Percentiles rank a stretch among this genome's conserved stretches.
Evolutionary conservation across 2,329 filamentous ascomycete species (phyloP).

Genomic region (Hymenoscyphus salicellus): DNA sequence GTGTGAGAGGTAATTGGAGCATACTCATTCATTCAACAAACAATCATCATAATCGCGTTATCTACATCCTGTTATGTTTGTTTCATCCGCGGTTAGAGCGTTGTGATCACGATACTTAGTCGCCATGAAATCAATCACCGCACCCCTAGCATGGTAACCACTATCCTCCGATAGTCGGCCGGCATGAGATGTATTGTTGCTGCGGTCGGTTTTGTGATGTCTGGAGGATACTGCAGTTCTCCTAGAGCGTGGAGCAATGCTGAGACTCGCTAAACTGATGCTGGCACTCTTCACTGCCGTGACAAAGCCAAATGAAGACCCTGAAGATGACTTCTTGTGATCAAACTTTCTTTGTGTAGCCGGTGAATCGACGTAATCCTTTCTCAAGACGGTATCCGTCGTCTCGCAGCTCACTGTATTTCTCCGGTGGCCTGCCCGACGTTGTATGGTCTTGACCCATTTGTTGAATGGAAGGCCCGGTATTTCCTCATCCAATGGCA

Average conservation of each 20-base stretch:
- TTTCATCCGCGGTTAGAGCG: no score
- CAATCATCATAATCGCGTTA: constrained; percentile 88
- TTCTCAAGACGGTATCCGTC: constrained; percentile 22
- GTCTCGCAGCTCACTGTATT: constrained; percentile 38
- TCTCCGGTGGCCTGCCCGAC: constrained; percentile 48
- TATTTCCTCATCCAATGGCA: constrained; percentile 18
- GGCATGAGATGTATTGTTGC: constrained; percentile 58
- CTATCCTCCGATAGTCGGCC: constrained; percentile 66
- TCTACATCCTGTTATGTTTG: constrained; percentile 72
- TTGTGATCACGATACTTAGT: no score
- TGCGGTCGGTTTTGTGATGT: constrained; percentile 59
- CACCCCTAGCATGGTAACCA: constrained; percentile 54
- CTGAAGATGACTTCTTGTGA: constrained; percentile 62
- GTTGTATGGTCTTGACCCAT: constrained; percentile 70
- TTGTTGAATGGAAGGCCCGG: constrained; percentile 56
- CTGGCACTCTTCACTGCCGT: constrained; percentile 79
- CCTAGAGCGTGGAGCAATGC: constrained; percentile 61
- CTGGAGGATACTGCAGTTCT: constrained; percentile 50
- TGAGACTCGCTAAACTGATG: constrained; percentile 71
- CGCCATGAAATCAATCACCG: constrained; percentile 63
- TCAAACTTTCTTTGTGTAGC: constrained; percentile 37
- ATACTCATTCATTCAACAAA: constrained; percentile 69
- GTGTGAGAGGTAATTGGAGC: constrained; percentile 36
- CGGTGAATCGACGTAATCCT: constrained; percentile 35
- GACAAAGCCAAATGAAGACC: constrained; percentile 75